phyloP scores from a whole-genome alignment of 2,329 filamentous ascomycete species.

The Aureobasidium sp. region DNA sequence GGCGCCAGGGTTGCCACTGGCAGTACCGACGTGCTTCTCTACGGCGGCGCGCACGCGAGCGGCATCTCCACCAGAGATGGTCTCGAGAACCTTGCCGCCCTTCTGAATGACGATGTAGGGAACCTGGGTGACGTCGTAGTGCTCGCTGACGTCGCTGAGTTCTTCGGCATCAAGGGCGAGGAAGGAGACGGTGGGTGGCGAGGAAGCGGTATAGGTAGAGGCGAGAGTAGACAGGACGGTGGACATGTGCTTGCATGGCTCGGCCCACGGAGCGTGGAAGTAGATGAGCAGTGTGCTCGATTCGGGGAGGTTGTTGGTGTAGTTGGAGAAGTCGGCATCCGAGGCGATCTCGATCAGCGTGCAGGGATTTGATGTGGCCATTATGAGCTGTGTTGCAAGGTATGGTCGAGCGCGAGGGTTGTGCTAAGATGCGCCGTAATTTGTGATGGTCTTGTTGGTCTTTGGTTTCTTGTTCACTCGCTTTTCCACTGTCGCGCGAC shows the following conservation, averaged over 20 bases:
- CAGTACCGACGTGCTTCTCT: conserved; percentile 61
- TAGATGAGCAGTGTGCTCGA: conserved; percentile 58
- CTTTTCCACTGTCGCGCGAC: neutral
- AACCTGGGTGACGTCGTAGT: conserved; percentile 89
- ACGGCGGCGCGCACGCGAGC: conserved; percentile 76
- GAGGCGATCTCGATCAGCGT: conserved; percentile 68
- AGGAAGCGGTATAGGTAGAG: conserved; percentile 66
- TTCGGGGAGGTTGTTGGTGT: conserved; percentile 55
- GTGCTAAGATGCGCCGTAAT: neutral
- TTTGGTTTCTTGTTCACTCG: neutral
- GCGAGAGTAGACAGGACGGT: conserved; percentile 79
- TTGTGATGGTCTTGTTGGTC: neutral
- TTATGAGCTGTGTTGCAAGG: neutral
- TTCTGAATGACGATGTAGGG: conserved; percentile 82
- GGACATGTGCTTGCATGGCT: conserved; percentile 89
- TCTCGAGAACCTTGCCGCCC: conserved; percentile 67
- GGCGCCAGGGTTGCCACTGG: conserved; percentile 25
- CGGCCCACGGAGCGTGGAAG: conserved; percentile 95
- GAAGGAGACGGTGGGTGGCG: conserved; percentile 65
- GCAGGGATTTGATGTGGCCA: conserved; percentile 18
- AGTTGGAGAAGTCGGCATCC: conserved; percentile 62
- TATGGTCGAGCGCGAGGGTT: neutral
- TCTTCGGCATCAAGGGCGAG: conserved; percentile 91
- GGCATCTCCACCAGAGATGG: conserved; percentile 82
- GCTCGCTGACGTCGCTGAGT: conserved; percentile 80